Conservation (phyloP, 1,284 basidiomycete genomes). For the Austroboletus novae-zelandiae region DNA sequence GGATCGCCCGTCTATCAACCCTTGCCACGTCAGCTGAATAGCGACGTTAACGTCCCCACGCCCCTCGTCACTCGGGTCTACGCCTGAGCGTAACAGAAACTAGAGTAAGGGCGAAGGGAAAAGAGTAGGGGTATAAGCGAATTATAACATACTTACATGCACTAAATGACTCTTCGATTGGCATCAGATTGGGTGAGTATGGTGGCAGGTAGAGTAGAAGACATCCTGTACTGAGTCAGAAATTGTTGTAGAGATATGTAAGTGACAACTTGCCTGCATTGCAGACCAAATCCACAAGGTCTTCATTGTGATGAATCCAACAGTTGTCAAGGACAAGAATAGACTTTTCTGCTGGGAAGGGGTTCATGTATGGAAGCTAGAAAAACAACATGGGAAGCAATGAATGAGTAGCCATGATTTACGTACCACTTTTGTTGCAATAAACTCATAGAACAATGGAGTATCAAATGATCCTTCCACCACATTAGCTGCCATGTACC, state of each 20-base stretch:
- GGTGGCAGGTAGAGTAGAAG: slow-evolving; percentile 8
- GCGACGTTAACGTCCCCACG: too few species aligned
- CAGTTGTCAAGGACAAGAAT: background rate
- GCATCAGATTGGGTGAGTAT: slow-evolving; percentile 30
- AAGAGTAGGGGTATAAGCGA: too few species aligned
- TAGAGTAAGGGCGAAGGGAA: too few species aligned
- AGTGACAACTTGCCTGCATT: background rate
- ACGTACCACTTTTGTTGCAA: background rate
- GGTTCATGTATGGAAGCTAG: background rate
- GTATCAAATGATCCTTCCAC: slow-evolving; percentile 5
- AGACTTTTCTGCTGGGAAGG: background rate
- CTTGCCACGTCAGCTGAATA: too few species aligned
- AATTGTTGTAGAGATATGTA: background rate
- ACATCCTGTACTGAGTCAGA: slow-evolving; percentile 16
- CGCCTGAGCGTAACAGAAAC: too few species aligned
- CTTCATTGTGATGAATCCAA: background rate
- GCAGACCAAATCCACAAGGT: background rate
- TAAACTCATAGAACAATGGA: slow-evolving; percentile 4
- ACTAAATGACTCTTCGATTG: slow-evolving; percentile 31
- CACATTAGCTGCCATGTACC: slow-evolving; percentile 3
- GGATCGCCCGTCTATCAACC: too few species aligned
- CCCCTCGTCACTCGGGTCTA: too few species aligned
- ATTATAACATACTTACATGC: too few species aligned
- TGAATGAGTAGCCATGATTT: background rate
- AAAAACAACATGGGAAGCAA: background rate